Evolutionary conservation across 2,329 filamentous ascomycete genomes (phyloP).

Genomic region (Gaeumannomyces sp.): DNA sequence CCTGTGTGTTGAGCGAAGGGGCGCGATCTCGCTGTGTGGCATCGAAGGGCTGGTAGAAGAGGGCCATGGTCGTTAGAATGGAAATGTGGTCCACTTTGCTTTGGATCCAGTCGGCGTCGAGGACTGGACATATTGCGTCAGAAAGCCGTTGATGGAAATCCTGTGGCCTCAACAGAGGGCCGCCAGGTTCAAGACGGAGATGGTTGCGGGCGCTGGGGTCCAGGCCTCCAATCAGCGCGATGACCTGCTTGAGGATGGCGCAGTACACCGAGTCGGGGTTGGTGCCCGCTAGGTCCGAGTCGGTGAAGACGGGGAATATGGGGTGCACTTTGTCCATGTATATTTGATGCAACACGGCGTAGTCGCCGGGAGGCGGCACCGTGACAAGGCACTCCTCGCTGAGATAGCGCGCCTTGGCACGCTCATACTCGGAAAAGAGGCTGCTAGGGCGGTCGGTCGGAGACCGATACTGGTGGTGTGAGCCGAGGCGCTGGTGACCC

Average conservation of each 20-base stretch:
- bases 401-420: constrained; percentile 15
- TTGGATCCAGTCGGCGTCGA: constrained; percentile 48
- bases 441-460: constrained; percentile 6
- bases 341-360: constrained; percentile 35
- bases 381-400: constrained; percentile 36
- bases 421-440: constrained; percentile 14
- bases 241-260: constrained; percentile 45
- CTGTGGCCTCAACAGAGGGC: constrained; percentile 33
- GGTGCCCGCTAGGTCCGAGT: constrained; percentile 21
- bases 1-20: constrained; percentile 45
- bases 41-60: constrained; percentile 52
- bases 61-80: constrained; percentile 45
- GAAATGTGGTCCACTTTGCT: constrained; percentile 51
- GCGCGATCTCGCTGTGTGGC: constrained; percentile 42
- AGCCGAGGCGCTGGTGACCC: constrained; percentile 4
- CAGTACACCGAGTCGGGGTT: constrained; percentile 23
- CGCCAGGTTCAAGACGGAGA: constrained; percentile 36
- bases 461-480: neutral
- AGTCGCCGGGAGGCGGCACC: constrained; percentile 41
- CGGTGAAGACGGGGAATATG: constrained; percentile 45
- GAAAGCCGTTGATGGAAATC: constrained; percentile 44
- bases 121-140: constrained; percentile 39
- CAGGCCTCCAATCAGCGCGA: constrained; percentile 46
- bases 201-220: constrained; percentile 23
- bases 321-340: constrained; percentile 49